phyloP scores from a whole-genome alignment of 23 red algal genomes.

The Gracilaria caudata region DNA sequence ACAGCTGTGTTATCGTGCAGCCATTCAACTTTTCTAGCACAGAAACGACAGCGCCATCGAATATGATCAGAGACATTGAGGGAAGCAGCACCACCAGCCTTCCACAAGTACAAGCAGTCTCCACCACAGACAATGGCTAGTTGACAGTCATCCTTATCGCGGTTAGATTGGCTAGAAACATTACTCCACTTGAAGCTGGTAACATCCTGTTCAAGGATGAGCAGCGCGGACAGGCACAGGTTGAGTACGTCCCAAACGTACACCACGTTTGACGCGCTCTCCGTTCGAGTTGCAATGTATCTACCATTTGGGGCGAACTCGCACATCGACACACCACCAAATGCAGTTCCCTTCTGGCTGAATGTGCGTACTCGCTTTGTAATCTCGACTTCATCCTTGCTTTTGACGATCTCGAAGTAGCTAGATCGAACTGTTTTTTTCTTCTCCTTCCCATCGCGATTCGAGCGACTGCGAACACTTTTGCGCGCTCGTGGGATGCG shows the following conservation, averaged over 20 bases:
- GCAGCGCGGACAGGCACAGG: background rate
- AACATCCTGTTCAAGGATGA: slow-evolving; percentile 19
- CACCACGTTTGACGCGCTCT: slow-evolving; percentile 9
- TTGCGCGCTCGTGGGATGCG: slow-evolving; percentile 8
- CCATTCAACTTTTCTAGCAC: slow-evolving; percentile 25
- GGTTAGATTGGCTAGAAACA: no score
- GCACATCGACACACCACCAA: slow-evolving; percentile 13
- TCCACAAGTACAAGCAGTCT: slow-evolving; percentile 31
- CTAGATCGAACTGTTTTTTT: slow-evolving; percentile 3
- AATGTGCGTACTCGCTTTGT: slow-evolving; percentile 31
- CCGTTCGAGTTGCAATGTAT: slow-evolving; percentile 33
- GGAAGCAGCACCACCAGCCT: slow-evolving; percentile 9
- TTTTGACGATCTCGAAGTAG: slow-evolving; percentile 15
- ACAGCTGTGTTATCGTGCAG: slow-evolving; percentile 7
- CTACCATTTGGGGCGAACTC: slow-evolving; percentile 4
- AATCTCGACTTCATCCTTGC: slow-evolving; percentile 11
- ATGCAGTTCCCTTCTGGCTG: background rate
- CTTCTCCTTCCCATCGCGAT: background rate
- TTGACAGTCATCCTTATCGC: background rate
- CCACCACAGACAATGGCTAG: slow-evolving; percentile 7
- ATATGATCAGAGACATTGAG: slow-evolving; percentile 34
- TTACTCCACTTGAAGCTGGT: slow-evolving; percentile 20
- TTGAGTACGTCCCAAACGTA: slow-evolving; percentile 19
- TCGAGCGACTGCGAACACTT: background rate
- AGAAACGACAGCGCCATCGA: slow-evolving; percentile 16